phyloP scores from a whole-genome alignment of 176 grass and related monocot species.

The Avena insularis region DNA sequence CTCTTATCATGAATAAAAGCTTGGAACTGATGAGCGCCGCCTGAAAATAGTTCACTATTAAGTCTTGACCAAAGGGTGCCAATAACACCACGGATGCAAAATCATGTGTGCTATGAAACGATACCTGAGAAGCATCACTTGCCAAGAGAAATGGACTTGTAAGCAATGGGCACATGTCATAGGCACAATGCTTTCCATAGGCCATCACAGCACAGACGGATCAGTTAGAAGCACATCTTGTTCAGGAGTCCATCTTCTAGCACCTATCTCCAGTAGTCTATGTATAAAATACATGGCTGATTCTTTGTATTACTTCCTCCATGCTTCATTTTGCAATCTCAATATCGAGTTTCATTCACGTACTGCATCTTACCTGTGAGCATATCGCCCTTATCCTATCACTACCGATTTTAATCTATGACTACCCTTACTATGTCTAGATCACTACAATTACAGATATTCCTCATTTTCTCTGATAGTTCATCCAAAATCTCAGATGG shows the following conservation, averaged over 20 bases:
- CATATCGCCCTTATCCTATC: neutral
- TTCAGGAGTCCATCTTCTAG: neutral
- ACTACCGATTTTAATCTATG: conserved; percentile 9
- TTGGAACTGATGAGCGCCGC: neutral
- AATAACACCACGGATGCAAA: conserved; percentile 7
- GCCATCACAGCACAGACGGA: neutral
- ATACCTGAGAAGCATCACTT: conserved; percentile 6
- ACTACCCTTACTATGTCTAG: conserved; percentile 38
- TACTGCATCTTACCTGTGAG: conserved; percentile 12
- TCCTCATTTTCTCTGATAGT: conserved; percentile 59
- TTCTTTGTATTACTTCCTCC: neutral
- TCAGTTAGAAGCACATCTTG: neutral
- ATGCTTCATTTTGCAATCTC: neutral
- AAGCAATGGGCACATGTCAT: neutral
- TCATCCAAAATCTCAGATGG: conserved; percentile 48
- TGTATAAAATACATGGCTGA: neutral
- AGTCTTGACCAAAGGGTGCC: neutral
- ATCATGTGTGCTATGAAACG: neutral
- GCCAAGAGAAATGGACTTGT: neutral
- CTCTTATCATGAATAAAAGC: neutral
- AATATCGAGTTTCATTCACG: neutral
- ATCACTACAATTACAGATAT: conserved; percentile 33
- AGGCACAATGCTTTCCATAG: neutral
- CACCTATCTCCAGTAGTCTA: neutral
- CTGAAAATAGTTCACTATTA: conserved; percentile 4